These are phyloP conservation scores for Agrocybe pediades DNA, from an alignment of 768 basidiomycete genomes.

Conservation along the genomic window DNA sequence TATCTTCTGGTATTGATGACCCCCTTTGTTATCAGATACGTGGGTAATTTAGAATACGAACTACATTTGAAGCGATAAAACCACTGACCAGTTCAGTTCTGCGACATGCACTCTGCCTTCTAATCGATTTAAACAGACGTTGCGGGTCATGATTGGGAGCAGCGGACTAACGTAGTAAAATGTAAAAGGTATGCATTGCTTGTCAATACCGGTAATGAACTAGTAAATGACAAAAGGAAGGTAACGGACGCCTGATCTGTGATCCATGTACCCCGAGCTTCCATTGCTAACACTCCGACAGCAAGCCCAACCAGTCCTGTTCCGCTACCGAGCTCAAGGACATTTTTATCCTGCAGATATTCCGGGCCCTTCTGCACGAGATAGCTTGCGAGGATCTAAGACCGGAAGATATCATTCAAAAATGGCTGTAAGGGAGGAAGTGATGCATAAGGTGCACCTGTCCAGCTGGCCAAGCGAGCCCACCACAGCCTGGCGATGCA, in stretches of 20 bases:
- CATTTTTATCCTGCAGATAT: conserved; percentile 52
- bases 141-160: conserved; percentile 75
- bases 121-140: conserved; percentile 69
- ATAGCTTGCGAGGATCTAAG: conserved; percentile 78
- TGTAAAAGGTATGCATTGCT: conserved; percentile 10
- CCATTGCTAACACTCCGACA: conserved; percentile 64
- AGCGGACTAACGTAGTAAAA: conserved; percentile 54
- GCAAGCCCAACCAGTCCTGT: conserved; percentile 93
- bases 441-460: conserved; percentile 52
- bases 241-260: conserved; percentile 88
- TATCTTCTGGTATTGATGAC: conserved; percentile 46
- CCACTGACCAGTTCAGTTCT: conserved; percentile 81
- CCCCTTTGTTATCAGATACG: conserved; percentile 53
- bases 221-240: conserved; percentile 10
- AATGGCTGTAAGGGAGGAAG: not conserved
- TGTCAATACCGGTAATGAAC: conserved; percentile 9
- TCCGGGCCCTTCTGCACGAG: conserved; percentile 55
- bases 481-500: conserved; percentile 87
- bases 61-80: not conserved
- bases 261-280: conserved; percentile 56
- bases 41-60: not conserved
- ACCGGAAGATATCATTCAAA: conserved; percentile 6
- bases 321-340: conserved; percentile 88
- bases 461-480: conserved; percentile 91
- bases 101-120: conserved; percentile 51